A percentile compares a stretch with the other conserved stretches of the same genome.
phyloP scores from a whole-genome alignment of 129 eudicot genomes.

The Apium graveolens region DNA sequence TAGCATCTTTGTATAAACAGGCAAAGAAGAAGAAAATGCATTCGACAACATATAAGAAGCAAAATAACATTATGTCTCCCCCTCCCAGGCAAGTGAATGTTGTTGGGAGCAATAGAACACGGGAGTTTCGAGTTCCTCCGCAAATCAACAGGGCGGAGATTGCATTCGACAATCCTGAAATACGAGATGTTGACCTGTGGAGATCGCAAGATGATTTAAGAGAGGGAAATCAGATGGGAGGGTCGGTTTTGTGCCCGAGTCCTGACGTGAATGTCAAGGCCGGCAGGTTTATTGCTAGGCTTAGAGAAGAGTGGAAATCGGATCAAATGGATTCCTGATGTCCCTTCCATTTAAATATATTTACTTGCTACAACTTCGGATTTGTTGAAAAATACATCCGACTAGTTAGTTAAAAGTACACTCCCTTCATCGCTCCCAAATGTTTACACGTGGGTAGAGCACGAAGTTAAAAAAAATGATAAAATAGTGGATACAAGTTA shows the following conservation, averaged over 20 bases:
- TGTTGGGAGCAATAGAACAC: constrained; percentile 42
- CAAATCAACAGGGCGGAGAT: constrained; percentile 41
- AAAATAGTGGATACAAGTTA: no score
- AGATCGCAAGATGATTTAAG: not conserved
- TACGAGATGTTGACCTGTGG: constrained; percentile 30
- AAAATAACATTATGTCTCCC: constrained; percentile 21
- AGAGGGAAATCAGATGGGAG: constrained; percentile 18
- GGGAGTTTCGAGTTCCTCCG: constrained; percentile 37
- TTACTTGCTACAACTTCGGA: no score
- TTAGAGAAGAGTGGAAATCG: constrained; percentile 34
- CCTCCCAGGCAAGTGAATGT: not conserved
- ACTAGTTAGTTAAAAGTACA: no score
- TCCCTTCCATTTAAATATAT: no score
- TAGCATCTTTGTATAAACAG: constrained; percentile 50
- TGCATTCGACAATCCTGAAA: constrained; percentile 55
- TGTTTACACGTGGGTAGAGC: no score
- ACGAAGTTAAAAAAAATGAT: no score
- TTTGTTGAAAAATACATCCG: no score
- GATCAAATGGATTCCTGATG: constrained; percentile 31
- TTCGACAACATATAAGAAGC: constrained; percentile 24
- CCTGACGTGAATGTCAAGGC: constrained; percentile 56
- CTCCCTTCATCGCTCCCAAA: no score
- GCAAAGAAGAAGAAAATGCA: constrained; percentile 31
- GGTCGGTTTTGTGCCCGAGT: constrained; percentile 37
- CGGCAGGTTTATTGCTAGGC: constrained; percentile 46